A percentile compares a stretch with the other conserved stretches of the same genome.
phyloP scores from a whole-genome alignment of 805 yeast genomes.

The Candida dajiaensis region DNA sequence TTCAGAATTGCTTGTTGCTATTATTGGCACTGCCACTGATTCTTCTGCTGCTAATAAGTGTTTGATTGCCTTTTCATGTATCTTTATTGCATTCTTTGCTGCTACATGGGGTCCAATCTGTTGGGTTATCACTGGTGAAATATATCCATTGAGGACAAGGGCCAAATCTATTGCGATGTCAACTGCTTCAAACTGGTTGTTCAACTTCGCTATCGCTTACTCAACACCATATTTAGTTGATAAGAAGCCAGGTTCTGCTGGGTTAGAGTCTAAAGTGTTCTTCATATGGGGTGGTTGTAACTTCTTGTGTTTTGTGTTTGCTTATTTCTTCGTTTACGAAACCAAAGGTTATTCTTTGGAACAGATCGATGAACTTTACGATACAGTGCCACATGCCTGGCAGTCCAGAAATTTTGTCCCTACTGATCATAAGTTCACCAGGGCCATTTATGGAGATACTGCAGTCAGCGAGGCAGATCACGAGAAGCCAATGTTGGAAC shows the following conservation, averaged over 20 bases:
- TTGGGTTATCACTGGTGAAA: constrained; percentile 60
- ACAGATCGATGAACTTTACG: constrained; percentile 59
- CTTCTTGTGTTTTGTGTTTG: constrained; percentile 49
- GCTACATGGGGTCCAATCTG: constrained; percentile 81
- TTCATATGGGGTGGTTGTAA: constrained; percentile 75
- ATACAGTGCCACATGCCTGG: constrained; percentile 29
- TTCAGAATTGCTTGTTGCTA: constrained; percentile 59
- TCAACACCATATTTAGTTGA: constrained; percentile 71
- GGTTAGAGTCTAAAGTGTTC: constrained; percentile 58
- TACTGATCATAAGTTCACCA: constrained; percentile 27
- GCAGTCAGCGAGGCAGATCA: background rate
- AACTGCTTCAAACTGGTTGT: constrained; percentile 75
- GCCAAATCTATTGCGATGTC: constrained; percentile 67
- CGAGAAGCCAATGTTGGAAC: no score
- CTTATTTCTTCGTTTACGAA: constrained; percentile 52
- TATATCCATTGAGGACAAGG: constrained; percentile 68
- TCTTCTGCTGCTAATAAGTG: constrained; percentile 36
- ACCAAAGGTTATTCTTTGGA: constrained; percentile 65
- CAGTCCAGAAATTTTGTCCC: constrained; percentile 27
- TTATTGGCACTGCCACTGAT: constrained; percentile 28
- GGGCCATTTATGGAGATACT: constrained; percentile 7
- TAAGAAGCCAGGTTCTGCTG: constrained; percentile 55
- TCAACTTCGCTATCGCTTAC: constrained; percentile 72
- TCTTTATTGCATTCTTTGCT: constrained; percentile 72
- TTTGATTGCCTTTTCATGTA: constrained; percentile 46